These are phyloP conservation scores for Psilocybe subaeruginosa DNA, from an alignment of 768 basidiomycete species.

Conservation along the genomic window DNA sequence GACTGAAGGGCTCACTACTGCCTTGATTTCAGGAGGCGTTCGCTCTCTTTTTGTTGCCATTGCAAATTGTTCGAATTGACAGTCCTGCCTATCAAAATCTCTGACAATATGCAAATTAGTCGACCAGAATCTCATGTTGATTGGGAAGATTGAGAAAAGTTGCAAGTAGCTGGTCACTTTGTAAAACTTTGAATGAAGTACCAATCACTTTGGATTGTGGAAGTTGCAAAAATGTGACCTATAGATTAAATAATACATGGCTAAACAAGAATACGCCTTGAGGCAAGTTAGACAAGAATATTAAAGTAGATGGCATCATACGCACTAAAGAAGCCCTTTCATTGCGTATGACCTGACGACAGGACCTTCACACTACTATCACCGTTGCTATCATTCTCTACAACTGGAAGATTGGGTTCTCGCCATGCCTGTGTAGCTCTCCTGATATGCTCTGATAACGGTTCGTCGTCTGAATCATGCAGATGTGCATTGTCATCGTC, in stretches of 20 bases:
- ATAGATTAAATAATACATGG: neutral
- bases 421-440: constrained; percentile 29
- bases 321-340: neutral
- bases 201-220: neutral
- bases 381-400: constrained; percentile 5
- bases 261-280: neutral
- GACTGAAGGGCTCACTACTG: no score
- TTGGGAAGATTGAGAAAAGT: no score
- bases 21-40: no score
- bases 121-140: no score
- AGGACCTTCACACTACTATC: constrained; percentile 1
- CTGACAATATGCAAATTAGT: no score
- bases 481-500: constrained; percentile 49
- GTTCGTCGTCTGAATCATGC: constrained; percentile 28
- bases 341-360: neutral
- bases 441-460: constrained; percentile 30
- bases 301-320: neutral
- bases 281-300: neutral
- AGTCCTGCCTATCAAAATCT: no score
- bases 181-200: no score
- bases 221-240: neutral
- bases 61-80: no score
- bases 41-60: no score
- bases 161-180: no score
- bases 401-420: constrained; percentile 18